Evolutionary conservation across 805 yeast genomes (phyloP), one percentile per base, ranked within the genome.

Genomic region (Dipodascus geniculatus): DNA sequence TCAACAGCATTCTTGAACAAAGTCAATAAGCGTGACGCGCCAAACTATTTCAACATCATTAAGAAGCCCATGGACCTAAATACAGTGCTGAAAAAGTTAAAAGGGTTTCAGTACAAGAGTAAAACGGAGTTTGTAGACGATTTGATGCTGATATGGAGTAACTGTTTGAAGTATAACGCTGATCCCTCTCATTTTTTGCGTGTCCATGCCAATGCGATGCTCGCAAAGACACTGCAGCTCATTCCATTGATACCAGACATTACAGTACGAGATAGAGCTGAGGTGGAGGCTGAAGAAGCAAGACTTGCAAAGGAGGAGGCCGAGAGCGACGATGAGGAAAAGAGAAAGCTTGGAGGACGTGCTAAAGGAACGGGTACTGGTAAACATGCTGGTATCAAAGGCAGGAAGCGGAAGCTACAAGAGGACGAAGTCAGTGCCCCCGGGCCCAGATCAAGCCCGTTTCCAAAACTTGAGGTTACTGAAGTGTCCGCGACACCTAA

Each of bases 1-100:
- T 89, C 97, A 0, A 89, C 97, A 1, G 96, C 98, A 0, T 93
- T 93, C 64, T 74, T 93, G 59, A 93, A 90, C 69, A 87, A 87
- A 64, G 99, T 93, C n/a, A 87, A 93, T 55, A 93, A 93, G 65
- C 77, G 99, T 54, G 99, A 93, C 63, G 99, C 99, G 0, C 99
- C 99, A 4, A 93, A 93, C 65, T 93, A 93, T 68, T 88, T 88
- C 59, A 83, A 84, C 54, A 76, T 93, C 47, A 91, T 93, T 62
- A 47, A 47, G 19, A 47, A 47, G 28, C 49, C 49, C 3, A 93
- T 93, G 99, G 99, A 93, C 65, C 73, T 93, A 60, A 90, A 89
- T 63, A 91, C 97, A 0, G 96, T 95, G 14, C 75, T 88, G 81
- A 90, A 89, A 63, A 93, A 91, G 66, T 71, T 95, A 62, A 89